Base-by-base conservation (phyloP, 2,329 filamentous ascomycete genomes). In the Fusarium anthophilum region DNA sequence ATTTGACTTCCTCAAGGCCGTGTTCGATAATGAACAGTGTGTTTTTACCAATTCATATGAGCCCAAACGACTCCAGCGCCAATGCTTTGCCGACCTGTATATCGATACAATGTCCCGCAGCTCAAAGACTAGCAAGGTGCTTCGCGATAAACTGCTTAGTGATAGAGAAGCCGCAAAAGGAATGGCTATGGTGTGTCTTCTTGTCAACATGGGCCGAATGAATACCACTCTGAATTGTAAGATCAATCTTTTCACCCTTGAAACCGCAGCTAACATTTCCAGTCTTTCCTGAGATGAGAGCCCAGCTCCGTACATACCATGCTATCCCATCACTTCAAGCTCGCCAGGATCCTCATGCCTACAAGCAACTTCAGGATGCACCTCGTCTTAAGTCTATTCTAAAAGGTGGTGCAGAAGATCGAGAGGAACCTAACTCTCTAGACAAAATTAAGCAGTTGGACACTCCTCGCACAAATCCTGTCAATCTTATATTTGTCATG, bases 221-320 rank as follows among this genome's bases (percentile, higher is more conserved):
- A 99, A 99, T 83, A 99, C 96, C 4, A 99, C 96, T 0, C 87
- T 99, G 54, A 99, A 99, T 80, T 98, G 95, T 98, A 86, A 80
- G 91, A 82, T 66, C 64, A 41, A 54, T 63, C 14, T 64, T 39
- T 14, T 13, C 26, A 10, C 18, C n/a, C 28, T 37, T n/a, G n/a
- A 39, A 12, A 53, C 38, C 28, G 63, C 39, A 54, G 28, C 63
- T 63, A 60, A 68, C 75, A 78, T 67, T n/a, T 14, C 24, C 81
- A 97, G 96, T 99, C 87, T 99, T 99, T 81, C 96, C 96, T 28
- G 96, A 99, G 83, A 99, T 99, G 96, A 93, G 96, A 83, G 96
- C 96, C 37, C 96, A 99, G 81, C 88, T 99, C 38, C 92, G 96
- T 81, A 99, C 96, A 41, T 99, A 99, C 84, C 96, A 99, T 81